Percentiles rank a stretch among this genome's conserved stretches.
Evolutionary conservation across 768 basidiomycete genomes (phyloP).

Genomic region (Naganishia vaughanmartiniae): DNA sequence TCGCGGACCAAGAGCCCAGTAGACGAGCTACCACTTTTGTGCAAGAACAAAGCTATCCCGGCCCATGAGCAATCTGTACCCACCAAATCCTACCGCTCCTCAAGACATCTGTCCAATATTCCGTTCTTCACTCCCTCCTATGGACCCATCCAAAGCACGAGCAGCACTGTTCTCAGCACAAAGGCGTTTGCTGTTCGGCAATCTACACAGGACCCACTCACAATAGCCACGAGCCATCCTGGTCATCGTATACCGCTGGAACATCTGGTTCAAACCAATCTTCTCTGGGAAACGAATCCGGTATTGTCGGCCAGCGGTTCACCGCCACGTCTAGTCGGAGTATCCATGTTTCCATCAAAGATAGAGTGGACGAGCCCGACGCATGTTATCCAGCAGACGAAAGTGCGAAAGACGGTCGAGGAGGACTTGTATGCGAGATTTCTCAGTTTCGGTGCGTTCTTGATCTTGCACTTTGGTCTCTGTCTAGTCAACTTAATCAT

Average conservation of each 20-base stretch:
- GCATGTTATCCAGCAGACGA: not conserved
- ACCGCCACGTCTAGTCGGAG: not conserved
- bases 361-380: conserved; percentile 6
- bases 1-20: not conserved
- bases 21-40: not conserved
- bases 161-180: not conserved
- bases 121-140: conserved; percentile 8
- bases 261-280: conserved; percentile 11
- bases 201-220: no score
- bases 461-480: not conserved
- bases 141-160: not conserved
- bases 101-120: not conserved
- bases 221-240: not conserved
- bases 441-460: conserved; percentile 8
- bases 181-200: not conserved
- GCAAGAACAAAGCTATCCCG: not conserved
- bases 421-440: conserved; percentile 18
- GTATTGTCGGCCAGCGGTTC: not conserved
- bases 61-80: not conserved
- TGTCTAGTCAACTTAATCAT: not conserved
- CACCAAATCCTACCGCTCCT: not conserved
- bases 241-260: conserved; percentile 16
- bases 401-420: conserved; percentile 8
- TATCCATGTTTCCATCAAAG: conserved; percentile 1
- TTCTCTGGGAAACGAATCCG: not conserved